Evolutionary conservation across 345 rosid genomes (phyloP).

Genomic region (Brassica carinata): DNA sequence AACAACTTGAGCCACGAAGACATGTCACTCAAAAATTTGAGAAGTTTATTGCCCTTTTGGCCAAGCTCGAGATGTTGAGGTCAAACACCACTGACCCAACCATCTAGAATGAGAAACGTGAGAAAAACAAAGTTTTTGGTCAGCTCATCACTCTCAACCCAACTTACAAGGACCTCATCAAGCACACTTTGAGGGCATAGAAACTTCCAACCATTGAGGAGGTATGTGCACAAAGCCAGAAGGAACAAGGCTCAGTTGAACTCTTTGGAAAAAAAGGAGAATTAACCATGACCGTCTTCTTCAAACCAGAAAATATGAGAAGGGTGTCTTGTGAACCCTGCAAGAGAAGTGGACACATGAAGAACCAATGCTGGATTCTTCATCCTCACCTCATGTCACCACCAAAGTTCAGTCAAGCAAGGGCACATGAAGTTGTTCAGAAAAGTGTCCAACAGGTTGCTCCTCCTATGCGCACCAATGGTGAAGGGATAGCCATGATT

Average conservation of each 20-base stretch:
- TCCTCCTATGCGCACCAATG: too few relatives aligned
- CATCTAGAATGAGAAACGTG: neutral
- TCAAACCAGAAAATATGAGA: too few relatives aligned
- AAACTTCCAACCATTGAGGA: neutral
- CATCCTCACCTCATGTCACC: too few relatives aligned
- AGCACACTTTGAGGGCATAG: neutral
- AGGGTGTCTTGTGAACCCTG: too few relatives aligned
- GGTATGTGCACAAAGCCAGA: neutral
- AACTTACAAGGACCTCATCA: neutral
- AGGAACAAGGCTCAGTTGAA: neutral
- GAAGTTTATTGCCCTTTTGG: neutral
- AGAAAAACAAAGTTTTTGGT: neutral
- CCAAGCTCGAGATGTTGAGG: neutral
- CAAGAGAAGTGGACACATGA: too few relatives aligned
- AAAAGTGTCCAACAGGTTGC: too few relatives aligned
- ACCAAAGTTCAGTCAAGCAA: neutral
- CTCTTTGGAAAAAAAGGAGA: neutral
- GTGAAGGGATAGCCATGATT: neutral
- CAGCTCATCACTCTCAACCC: neutral
- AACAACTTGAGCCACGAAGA: neutral
- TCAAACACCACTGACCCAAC: neutral
- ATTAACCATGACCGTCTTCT: too few relatives aligned
- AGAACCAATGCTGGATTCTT: too few relatives aligned
- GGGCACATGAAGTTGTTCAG: neutral
- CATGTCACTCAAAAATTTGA: neutral